Percentiles rank a stretch among this genome's conserved stretches.
Conservation (phyloP, 2,329 filamentous ascomycete genomes). For the Aspergillus niger region DNA sequence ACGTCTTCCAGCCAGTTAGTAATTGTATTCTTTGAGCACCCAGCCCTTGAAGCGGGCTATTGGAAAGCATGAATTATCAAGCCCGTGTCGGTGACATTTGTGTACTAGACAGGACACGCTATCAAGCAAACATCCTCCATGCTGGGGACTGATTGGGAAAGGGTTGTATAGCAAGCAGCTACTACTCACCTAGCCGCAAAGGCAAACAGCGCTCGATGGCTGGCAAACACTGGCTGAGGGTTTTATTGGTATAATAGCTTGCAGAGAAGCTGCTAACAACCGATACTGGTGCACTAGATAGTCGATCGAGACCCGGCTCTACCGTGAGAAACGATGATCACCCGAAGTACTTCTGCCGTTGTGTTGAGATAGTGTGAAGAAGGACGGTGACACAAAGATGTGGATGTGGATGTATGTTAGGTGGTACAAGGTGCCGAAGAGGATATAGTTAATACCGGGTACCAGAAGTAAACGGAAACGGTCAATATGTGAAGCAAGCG, state of each 20-base stretch:
- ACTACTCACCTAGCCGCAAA: conserved; percentile 6
- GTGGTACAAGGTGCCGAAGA: background rate
- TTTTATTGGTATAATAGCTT: conserved; percentile 1
- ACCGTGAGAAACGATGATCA: conserved; percentile 8
- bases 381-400: conserved; percentile 21
- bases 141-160: background rate
- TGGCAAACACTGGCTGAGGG: background rate
- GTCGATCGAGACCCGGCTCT: conserved; percentile 1
- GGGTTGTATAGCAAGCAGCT: background rate
- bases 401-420: conserved; percentile 3
- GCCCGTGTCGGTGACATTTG: background rate
- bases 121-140: background rate
- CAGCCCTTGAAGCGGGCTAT: background rate
- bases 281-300: conserved; percentile 13
- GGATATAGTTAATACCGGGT: background rate
- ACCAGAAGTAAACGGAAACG: too few relatives aligned
- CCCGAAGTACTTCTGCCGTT: conserved; percentile 12
- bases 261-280: conserved; percentile 17
- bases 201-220: background rate
- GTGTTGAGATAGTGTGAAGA: conserved; percentile 10
- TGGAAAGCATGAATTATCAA: background rate
- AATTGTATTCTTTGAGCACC: conserved; percentile 6
- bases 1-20: conserved; percentile 11
- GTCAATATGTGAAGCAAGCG: background rate
- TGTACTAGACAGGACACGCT: background rate